phyloP scores from a whole-genome alignment of 75 land plant species.

The Sequoia sempervirens region DNA sequence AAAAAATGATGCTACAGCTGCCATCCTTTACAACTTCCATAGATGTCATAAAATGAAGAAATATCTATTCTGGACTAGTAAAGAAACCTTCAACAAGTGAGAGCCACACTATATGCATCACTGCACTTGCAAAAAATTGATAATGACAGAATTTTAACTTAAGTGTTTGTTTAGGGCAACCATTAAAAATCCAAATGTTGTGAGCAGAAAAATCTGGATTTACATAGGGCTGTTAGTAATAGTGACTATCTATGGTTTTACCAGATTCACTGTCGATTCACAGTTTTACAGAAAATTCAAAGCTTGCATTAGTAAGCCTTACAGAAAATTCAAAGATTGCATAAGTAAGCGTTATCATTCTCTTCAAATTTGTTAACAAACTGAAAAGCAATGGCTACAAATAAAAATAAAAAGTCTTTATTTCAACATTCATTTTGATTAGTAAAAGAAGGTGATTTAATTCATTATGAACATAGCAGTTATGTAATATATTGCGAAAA shows the following conservation, averaged over 20 bases:
- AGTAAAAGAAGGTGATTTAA: too few relatives aligned
- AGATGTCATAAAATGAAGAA: neutral
- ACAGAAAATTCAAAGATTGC: neutral
- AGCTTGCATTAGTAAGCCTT: neutral
- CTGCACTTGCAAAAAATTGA: neutral
- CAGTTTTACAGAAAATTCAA: neutral
- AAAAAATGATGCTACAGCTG: neutral
- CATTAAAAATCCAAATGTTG: neutral
- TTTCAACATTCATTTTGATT: neutral
- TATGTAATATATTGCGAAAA: neutral
- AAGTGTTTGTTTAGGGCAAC: neutral
- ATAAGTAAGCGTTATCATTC: neutral
- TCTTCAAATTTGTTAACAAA: neutral
- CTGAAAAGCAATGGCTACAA: neutral
- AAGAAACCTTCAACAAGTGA: neutral
- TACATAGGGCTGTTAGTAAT: neutral
- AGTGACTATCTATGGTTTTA: neutral
- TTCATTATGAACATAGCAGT: neutral
- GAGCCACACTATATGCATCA: neutral
- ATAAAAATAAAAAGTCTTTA: neutral
- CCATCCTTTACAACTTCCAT: neutral
- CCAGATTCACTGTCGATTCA: neutral
- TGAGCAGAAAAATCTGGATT: neutral
- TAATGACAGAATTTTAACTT: neutral
- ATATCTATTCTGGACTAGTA: neutral